Evolutionary conservation across 139 green algal species (phyloP).

Genomic region (Auxenochlorella pyrenoidosa): DNA sequence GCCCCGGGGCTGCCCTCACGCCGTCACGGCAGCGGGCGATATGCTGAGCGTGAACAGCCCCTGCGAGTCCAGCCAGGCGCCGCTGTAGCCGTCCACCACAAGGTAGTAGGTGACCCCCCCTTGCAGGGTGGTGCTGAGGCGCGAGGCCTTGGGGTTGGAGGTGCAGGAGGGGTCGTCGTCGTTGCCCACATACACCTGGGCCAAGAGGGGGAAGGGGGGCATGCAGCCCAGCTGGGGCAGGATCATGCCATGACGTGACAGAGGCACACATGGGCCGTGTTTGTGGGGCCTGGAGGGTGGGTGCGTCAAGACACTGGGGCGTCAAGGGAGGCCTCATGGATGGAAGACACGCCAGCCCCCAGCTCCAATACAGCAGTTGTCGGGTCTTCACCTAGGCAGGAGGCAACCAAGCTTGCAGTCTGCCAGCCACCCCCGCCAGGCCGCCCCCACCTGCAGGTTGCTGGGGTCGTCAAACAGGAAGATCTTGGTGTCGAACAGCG

Average conservation of each 20-base stretch:
- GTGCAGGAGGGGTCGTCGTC: conserved; percentile 35
- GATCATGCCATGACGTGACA: no score
- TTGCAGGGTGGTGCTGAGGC: conserved; percentile 15
- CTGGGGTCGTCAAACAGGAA: conserved; percentile 25
- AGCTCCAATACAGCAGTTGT: no score
- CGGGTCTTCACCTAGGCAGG: no score
- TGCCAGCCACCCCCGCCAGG: no score
- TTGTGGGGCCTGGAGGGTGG: no score
- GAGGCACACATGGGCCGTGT: no score
- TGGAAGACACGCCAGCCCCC: no score
- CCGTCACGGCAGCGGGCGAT: neutral
- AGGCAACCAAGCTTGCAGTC: no score
- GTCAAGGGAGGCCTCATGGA: no score
- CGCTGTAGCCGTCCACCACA: conserved; percentile 27
- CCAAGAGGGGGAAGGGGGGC: neutral
- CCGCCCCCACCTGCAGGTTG: neutral
- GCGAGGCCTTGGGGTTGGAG: conserved; percentile 29
- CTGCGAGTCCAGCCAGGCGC: conserved; percentile 16
- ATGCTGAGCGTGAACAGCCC: conserved; percentile 18
- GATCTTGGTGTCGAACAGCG: conserved; percentile 60
- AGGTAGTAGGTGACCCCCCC: conserved; percentile 7
- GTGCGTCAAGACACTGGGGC: no score
- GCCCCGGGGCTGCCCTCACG: neutral
- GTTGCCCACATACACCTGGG: conserved; percentile 26
- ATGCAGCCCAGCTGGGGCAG: no score